phyloP scores from a whole-genome alignment of 352 stramenopile genomes.

The Phytophthora idaei region DNA sequence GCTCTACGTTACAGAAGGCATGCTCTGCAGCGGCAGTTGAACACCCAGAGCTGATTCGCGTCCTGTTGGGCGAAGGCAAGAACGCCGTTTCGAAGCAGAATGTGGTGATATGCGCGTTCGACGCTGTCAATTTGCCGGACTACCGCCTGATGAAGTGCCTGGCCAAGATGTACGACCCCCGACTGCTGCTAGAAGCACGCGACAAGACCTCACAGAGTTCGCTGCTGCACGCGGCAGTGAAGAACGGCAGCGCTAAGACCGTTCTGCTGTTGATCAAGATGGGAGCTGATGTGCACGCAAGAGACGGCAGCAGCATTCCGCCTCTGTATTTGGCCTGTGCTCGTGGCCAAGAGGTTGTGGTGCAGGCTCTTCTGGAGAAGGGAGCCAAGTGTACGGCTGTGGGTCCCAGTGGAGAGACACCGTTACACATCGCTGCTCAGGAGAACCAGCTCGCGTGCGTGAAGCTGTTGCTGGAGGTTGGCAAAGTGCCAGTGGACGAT shows the following conservation, averaged over 20 bases:
- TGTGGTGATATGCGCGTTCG: slow-evolving; percentile 52
- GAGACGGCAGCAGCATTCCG: slow-evolving; percentile 67
- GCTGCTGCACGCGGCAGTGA: slow-evolving; percentile 69
- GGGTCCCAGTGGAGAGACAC: slow-evolving; percentile 74
- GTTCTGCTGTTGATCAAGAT: slow-evolving; percentile 65
- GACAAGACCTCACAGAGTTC: slow-evolving; percentile 54
- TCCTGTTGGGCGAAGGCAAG: slow-evolving; percentile 62
- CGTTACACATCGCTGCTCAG: slow-evolving; percentile 82
- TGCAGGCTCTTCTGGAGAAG: slow-evolving; percentile 61
- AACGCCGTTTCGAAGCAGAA: slow-evolving; percentile 32
- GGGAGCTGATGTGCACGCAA: slow-evolving; percentile 67
- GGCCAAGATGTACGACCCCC: slow-evolving; percentile 49
- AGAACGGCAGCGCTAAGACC: slow-evolving; percentile 57
- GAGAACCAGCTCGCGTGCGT: slow-evolving; percentile 82
- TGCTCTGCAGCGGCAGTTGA: slow-evolving; percentile 54
- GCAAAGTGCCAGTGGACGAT: slow-evolving; percentile 55
- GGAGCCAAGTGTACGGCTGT: slow-evolving; percentile 59
- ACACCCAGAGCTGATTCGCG: slow-evolving; percentile 44
- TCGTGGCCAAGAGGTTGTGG: slow-evolving; percentile 65
- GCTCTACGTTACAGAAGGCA: slow-evolving; percentile 44
- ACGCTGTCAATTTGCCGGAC: slow-evolving; percentile 51
- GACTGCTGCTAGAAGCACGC: slow-evolving; percentile 47
- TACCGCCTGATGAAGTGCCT: slow-evolving; percentile 62
- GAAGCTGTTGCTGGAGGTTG: slow-evolving; percentile 57
- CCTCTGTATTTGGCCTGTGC: slow-evolving; percentile 80